These are phyloP conservation scores for Lolium perenne DNA, from an alignment of 176 grass and related monocot species.

Conservation along the genomic window DNA sequence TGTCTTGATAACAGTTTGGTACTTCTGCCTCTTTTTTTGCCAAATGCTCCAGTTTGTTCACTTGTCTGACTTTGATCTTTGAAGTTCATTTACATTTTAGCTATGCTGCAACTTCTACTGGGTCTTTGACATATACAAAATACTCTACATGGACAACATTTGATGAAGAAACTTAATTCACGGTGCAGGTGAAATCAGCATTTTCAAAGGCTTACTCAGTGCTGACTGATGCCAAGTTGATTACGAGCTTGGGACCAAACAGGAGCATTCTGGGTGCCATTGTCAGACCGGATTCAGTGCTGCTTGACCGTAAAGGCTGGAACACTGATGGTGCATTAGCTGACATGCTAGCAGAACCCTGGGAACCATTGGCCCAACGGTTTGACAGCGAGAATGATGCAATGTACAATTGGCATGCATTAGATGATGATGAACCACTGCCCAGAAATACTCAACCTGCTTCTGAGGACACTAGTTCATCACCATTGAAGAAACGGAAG, in stretches of 20 bases:
- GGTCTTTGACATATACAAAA: conserved; percentile 1
- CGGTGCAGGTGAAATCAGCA: conserved; percentile 87
- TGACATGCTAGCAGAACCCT: conserved; percentile 62
- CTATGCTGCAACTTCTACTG: not conserved
- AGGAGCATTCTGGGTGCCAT: conserved; percentile 89
- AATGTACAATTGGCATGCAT: conserved; percentile 83
- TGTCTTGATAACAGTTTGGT: not conserved
- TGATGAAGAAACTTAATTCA: conserved; percentile 18
- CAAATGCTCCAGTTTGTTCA: conserved; percentile 3
- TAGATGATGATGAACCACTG: conserved; percentile 89
- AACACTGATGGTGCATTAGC: conserved; percentile 43
- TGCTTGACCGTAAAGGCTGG: conserved; percentile 90
- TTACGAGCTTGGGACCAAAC: conserved; percentile 66
- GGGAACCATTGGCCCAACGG: conserved; percentile 54
- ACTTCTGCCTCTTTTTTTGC: not conserved
- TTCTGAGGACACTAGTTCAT: conserved; percentile 44
- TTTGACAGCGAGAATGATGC: conserved; percentile 61
- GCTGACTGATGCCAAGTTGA: conserved; percentile 72
- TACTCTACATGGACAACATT: not conserved
- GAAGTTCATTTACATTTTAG: not conserved
- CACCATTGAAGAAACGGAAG: conserved; percentile 64
- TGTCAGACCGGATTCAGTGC: conserved; percentile 78
- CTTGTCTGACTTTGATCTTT: not conserved
- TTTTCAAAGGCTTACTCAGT: conserved; percentile 84
- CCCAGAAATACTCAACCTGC: conserved; percentile 65